These are phyloP conservation scores for Fusarium ambrosium DNA, from an alignment of 2,329 filamentous ascomycete genomes.

Conservation along the genomic window DNA sequence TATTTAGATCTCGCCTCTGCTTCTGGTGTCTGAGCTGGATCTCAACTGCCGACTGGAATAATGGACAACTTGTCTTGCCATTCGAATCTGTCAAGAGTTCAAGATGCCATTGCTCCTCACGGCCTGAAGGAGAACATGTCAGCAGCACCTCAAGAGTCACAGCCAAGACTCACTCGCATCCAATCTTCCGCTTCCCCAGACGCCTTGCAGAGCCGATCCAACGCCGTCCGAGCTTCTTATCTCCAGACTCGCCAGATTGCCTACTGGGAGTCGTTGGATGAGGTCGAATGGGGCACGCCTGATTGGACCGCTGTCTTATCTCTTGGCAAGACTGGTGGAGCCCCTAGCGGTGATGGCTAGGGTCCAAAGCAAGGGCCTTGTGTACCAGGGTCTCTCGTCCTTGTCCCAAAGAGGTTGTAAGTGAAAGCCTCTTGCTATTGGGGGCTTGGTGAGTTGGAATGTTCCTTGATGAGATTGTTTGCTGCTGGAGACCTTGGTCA, in stretches of 20 bases:
- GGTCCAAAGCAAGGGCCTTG: constrained; percentile 23
- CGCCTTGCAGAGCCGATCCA: constrained; percentile 28
- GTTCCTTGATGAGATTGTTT: background rate
- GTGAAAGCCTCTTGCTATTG: constrained; percentile 14
- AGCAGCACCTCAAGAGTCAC: background rate
- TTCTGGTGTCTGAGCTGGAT: background rate
- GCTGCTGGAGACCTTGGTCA: background rate
- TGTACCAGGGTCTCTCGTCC: constrained; percentile 26
- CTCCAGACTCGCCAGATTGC: constrained; percentile 27
- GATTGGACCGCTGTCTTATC: constrained; percentile 50
- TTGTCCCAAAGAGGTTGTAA: constrained; percentile 9
- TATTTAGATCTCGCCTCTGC: background rate
- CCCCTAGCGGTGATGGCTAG: constrained; percentile 30
- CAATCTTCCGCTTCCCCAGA: constrained; percentile 40
- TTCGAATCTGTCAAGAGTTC: background rate
- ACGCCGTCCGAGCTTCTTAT: constrained; percentile 38
- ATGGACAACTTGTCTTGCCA: background rate
- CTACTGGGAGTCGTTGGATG: constrained; percentile 26
- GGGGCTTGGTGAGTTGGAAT: background rate
- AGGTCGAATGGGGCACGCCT: constrained; percentile 33
- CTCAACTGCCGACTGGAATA: background rate
- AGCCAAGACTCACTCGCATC: constrained; percentile 11
- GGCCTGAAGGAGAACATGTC: background rate
- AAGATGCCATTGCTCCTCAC: background rate
- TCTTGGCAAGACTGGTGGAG: constrained; percentile 44